Conservation (phyloP, 2,329 filamentous ascomycete species). For the Sclerotinia trifoliorum region DNA sequence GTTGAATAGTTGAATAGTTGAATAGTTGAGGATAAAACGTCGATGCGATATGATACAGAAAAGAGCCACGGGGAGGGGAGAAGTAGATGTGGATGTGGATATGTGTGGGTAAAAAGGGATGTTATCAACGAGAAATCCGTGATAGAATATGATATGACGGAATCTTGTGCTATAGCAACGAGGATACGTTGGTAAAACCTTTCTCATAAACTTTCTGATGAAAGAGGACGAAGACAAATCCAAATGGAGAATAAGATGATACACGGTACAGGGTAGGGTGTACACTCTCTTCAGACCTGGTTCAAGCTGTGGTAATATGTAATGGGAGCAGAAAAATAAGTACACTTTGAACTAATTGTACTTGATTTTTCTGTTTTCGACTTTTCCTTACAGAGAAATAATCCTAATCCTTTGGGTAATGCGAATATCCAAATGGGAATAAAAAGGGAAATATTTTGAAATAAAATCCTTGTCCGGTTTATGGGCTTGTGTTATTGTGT, state of each 20-base stretch:
- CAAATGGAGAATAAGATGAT: constrained; percentile 6
- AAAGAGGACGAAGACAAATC: background rate
- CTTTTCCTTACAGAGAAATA: background rate
- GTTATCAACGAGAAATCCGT: constrained; percentile 5
- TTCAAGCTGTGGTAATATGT: background rate
- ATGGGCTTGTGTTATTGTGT: constrained; percentile 2
- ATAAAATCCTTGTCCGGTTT: constrained; percentile 17
- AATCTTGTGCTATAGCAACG: constrained; percentile 11
- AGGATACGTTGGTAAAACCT: constrained; percentile 4
- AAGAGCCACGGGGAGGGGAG: constrained; percentile 5
- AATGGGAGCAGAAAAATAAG: constrained; percentile 7
- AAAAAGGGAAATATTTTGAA: background rate
- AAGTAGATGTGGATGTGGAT: background rate
- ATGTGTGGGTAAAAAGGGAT: constrained; percentile 1
- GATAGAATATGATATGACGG: constrained; percentile 15
- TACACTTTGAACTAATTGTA: background rate
- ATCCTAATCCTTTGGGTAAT: constrained; percentile 12
- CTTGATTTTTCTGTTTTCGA: background rate
- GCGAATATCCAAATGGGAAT: background rate
- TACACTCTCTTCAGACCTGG: background rate
- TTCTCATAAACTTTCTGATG: background rate
- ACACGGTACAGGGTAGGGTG: background rate
- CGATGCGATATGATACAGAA: constrained; percentile 18
- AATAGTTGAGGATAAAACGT: constrained; percentile 6
- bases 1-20: background rate